Evolutionary conservation across 306 rosid species (phyloP).

Genomic region (Quercus gilva): DNA sequence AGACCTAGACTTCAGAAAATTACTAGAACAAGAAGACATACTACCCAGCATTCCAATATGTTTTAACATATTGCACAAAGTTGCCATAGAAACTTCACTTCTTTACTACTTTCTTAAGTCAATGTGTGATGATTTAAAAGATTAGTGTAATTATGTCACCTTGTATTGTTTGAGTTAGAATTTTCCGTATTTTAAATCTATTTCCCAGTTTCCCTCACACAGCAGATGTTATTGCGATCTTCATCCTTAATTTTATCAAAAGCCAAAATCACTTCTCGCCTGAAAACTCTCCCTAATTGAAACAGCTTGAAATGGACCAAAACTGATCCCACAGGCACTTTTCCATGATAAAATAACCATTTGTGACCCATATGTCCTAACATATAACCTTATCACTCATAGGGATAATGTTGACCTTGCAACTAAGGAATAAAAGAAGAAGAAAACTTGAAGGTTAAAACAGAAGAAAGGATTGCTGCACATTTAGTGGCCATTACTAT

Average conservation of each 20-base stretch:
- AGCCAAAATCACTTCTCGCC: not conserved
- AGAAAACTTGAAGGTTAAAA: not conserved
- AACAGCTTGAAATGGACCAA: not conserved
- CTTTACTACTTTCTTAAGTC: not conserved
- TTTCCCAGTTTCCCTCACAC: not conserved
- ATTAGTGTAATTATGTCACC: not conserved
- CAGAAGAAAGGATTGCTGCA: too few species aligned
- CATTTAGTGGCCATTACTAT: too few species aligned
- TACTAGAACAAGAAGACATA: not conserved
- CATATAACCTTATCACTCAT: not conserved
- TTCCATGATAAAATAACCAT: not conserved
- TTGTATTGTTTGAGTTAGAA: not conserved
- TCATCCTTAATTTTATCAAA: not conserved
- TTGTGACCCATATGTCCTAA: not conserved
- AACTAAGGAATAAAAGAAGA: not conserved
- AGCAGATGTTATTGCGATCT: not conserved
- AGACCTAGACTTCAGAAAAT: not conserved
- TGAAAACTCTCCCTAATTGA: not conserved
- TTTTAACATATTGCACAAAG: not conserved
- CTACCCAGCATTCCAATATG: not conserved
- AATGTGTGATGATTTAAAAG: not conserved
- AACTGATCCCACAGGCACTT: not conserved
- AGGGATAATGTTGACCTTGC: not conserved
- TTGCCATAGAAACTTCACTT: not conserved
- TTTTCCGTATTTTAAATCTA: not conserved